Percentiles rank a stretch among this genome's conserved stretches.
These are phyloP conservation scores for Periconia digitata DNA, from an alignment of 2,329 filamentous ascomycete species.

Conservation along the genomic window DNA sequence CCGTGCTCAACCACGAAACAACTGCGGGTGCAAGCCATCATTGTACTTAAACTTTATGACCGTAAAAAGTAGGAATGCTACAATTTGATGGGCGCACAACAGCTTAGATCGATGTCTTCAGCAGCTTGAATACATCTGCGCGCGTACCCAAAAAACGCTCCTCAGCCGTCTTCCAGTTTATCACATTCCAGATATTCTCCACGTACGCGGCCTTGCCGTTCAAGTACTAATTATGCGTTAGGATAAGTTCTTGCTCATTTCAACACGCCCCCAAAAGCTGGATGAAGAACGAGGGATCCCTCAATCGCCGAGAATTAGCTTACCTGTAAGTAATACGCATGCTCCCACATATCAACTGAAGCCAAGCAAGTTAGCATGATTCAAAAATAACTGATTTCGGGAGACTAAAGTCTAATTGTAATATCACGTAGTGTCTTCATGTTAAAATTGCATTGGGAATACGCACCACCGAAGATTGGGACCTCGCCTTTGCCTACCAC, in stretches of 20 bases:
- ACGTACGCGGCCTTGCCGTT: constrained; percentile 76
- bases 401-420: too few species aligned
- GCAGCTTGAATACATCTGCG: constrained; percentile 41
- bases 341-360: constrained; percentile 95
- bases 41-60: constrained; percentile 22
- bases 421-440: too few species aligned
- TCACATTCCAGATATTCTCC: constrained; percentile 74
- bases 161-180: constrained; percentile 76
- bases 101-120: constrained; percentile 38
- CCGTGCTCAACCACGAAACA: not conserved
- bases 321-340: constrained; percentile 85
- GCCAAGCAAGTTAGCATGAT: too few species aligned
- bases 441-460: too few species aligned
- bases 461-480: constrained; percentile 74
- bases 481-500: constrained; percentile 62
- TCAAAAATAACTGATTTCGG: too few species aligned
- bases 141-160: constrained; percentile 57
- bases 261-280: too few species aligned
- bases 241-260: too few species aligned
- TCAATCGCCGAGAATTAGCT: constrained; percentile 1
- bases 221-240: constrained; percentile 58
- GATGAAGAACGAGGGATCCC: not conserved
- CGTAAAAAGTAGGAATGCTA: too few species aligned
- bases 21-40: constrained; percentile 17
- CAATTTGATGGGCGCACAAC: not conserved